These are phyloP conservation scores for Darksidea phi DNA, from an alignment of 495 filamentous ascomycete genomes.

Conservation along the genomic window DNA sequence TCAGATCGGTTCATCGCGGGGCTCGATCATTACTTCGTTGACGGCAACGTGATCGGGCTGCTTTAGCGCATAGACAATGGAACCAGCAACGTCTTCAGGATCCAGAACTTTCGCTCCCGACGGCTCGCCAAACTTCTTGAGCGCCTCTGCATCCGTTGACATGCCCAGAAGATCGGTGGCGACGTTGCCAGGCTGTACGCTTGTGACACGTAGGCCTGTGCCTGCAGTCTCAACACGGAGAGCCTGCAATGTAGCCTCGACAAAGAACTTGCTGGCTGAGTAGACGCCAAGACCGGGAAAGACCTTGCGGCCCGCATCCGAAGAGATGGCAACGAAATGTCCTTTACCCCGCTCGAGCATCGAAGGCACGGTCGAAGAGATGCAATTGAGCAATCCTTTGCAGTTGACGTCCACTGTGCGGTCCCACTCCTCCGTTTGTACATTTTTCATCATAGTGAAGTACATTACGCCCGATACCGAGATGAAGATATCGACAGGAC, in stretches of 20 bases:
- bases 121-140: constrained; percentile 69
- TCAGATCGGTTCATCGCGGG: constrained; percentile 67
- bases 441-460: constrained; percentile 71
- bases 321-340: constrained; percentile 69
- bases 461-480: constrained; percentile 74
- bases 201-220: constrained; percentile 61
- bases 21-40: constrained; percentile 71
- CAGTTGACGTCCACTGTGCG: constrained; percentile 70
- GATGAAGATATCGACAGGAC: constrained; percentile 64
- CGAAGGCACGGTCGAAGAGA: constrained; percentile 57
- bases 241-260: constrained; percentile 66
- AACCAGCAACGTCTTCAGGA: constrained; percentile 61
- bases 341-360: constrained; percentile 62
- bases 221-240: constrained; percentile 67
- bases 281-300: constrained; percentile 74
- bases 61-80: constrained; percentile 62
- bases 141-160: constrained; percentile 64
- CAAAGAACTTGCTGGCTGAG: constrained; percentile 71
- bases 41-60: constrained; percentile 67
- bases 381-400: constrained; percentile 65
- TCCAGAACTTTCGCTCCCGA: constrained; percentile 63
- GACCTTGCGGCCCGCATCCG: constrained; percentile 67
- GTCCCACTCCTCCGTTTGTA: constrained; percentile 64
- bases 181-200: constrained; percentile 66
- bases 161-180: constrained; percentile 62